Evolutionary conservation across 306 rosid genomes (phyloP).

Genomic region (Canavalia ensiformis): DNA sequence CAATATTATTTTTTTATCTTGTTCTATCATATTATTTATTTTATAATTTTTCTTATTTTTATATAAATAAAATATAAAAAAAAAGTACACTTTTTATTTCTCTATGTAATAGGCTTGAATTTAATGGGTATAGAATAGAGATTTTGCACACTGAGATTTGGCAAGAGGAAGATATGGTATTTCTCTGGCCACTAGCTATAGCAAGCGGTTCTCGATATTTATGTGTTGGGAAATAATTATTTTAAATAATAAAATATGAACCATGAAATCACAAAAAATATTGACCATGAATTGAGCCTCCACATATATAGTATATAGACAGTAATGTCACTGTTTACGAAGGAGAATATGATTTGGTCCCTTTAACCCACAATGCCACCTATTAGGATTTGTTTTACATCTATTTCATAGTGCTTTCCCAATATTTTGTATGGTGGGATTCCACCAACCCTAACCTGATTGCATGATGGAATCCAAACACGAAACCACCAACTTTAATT

Average conservation of each 20-base stretch:
- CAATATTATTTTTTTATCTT: too few relatives aligned
- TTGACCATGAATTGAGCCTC: conserved; percentile 8
- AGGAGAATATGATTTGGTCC: conserved; percentile 18
- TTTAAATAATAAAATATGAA: neutral
- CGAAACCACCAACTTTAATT: conserved; percentile 76
- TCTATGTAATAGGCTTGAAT: too few relatives aligned
- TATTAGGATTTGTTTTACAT: conserved; percentile 35
- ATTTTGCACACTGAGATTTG: conserved; percentile 1
- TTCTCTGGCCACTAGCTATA: neutral
- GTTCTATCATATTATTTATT: too few relatives aligned
- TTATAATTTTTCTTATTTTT: too few relatives aligned
- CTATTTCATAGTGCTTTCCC: conserved; percentile 49
- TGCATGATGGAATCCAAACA: conserved; percentile 74
- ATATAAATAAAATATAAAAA: too few relatives aligned
- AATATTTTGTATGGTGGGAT: conserved; percentile 56
- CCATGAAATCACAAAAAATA: neutral
- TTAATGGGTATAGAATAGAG: neutral
- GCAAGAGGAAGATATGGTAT: neutral
- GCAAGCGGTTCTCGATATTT: neutral
- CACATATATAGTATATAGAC: neutral
- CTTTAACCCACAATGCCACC: conserved; percentile 32
- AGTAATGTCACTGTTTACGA: neutral
- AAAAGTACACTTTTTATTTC: too few relatives aligned
- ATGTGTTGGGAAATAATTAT: neutral
- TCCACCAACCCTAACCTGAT: conserved; percentile 62